A percentile compares a stretch with the other conserved stretches of the same genome.
Conservation (phyloP, 2,329 filamentous ascomycete species). For the Alternaria conjuncta region DNA sequence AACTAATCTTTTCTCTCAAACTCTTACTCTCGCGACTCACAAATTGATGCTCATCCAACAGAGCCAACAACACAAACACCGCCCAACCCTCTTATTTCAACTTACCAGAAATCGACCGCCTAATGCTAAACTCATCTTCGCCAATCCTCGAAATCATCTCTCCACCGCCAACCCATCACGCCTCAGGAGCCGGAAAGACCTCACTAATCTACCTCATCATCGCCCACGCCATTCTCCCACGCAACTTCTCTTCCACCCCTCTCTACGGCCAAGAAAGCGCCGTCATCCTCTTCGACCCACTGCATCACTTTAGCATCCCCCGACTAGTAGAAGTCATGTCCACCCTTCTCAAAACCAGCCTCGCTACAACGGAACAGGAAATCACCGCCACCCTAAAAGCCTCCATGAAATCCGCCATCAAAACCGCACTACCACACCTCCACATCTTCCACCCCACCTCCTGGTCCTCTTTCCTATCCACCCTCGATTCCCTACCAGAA, state of each 20-base stretch:
- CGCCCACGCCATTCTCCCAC: constrained; percentile 59
- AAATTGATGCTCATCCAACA: not conserved
- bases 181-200: constrained; percentile 62
- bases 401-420: constrained; percentile 38
- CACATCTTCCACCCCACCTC: constrained; percentile 64
- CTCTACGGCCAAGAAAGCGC: constrained; percentile 53
- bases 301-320: constrained; percentile 60
- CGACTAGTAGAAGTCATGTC: constrained; percentile 53
- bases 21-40: not conserved
- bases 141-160: constrained; percentile 61
- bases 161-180: constrained; percentile 40
- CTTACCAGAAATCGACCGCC: constrained; percentile 55
- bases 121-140: constrained; percentile 27
- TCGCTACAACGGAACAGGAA: not conserved
- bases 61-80: not conserved
- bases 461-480: constrained; percentile 57
- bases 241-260: constrained; percentile 13
- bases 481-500: constrained; percentile 53
- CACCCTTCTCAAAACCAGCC: constrained; percentile 8
- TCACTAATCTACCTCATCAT: constrained; percentile 64
- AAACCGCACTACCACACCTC: constrained; percentile 58
- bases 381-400: constrained; percentile 9
- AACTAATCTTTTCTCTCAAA: not conserved
- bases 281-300: constrained; percentile 63
- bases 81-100: constrained; percentile 41